Evolutionary conservation across 441 rosid species (phyloP).

Genomic region (Brassica hybrid): DNA sequence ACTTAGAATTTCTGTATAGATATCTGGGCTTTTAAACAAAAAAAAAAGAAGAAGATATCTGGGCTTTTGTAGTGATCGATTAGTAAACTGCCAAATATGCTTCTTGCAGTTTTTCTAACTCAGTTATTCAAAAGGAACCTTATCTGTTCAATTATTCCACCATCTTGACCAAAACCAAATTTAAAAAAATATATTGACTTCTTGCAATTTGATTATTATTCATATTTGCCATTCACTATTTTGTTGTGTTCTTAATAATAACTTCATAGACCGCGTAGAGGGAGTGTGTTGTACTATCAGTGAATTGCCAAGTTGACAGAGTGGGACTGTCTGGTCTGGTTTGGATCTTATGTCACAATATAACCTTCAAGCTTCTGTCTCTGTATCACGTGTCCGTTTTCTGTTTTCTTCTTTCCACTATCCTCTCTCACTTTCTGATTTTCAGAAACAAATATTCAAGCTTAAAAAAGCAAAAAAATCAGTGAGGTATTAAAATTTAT

Average conservation of each 20-base stretch:
- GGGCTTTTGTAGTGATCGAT: not conserved
- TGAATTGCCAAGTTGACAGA: conserved; percentile 33
- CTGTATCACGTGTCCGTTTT: conserved; percentile 39
- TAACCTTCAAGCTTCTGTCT: conserved; percentile 32
- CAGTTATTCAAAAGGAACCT: not conserved
- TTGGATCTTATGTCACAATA: conserved; percentile 35
- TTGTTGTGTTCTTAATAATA: conserved; percentile 3
- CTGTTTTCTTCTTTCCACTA: conserved; percentile 40
- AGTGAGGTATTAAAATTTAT: not conserved
- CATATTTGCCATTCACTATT: not conserved
- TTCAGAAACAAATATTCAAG: conserved; percentile 23
- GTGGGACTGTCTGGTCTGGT: conserved; percentile 29
- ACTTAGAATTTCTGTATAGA: not conserved
- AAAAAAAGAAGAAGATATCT: not conserved
- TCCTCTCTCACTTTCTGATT: conserved; percentile 30
- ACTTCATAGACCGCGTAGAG: conserved; percentile 15
- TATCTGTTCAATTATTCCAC: not conserved
- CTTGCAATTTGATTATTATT: not conserved
- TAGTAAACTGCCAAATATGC: not conserved
- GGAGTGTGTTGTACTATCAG: conserved; percentile 13
- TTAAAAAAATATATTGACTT: not conserved
- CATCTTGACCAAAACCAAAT: not conserved
- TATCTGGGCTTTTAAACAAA: not conserved
- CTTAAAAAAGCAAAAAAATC: not conserved
- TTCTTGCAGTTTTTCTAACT: not conserved